Evolutionary conservation across 768 basidiomycete genomes (phyloP).

Genomic region (Sarcodon aspratus): DNA sequence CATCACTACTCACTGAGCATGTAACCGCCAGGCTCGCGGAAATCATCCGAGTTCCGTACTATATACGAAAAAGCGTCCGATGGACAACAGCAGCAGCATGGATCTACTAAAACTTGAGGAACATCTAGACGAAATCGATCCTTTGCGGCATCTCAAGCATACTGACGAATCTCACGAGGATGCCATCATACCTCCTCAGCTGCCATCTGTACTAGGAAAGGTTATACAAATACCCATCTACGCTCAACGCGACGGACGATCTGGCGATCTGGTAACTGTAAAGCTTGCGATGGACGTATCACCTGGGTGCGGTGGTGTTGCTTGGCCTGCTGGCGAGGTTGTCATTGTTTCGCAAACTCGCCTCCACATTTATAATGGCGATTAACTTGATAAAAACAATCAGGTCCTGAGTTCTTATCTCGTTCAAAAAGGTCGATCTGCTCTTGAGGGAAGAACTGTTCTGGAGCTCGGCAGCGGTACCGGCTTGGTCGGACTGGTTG

Average conservation of each 20-base stretch:
- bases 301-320: conserved; percentile 85
- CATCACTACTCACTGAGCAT: no score
- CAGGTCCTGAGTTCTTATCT: conserved; percentile 78
- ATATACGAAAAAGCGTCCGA: no score
- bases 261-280: conserved; percentile 23
- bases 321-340: conserved; percentile 91
- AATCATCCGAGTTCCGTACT: no score
- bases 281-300: conserved; percentile 62
- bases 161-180: conserved; percentile 20
- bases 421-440: conserved; percentile 35
- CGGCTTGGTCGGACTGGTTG: conserved; percentile 83
- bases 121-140: conserved; percentile 40
- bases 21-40: no score
- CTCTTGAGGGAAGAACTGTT: conserved; percentile 43
- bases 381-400: background rate
- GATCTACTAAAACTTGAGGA: conserved; percentile 38
- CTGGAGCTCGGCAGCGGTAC: conserved; percentile 89
- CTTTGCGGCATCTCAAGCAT: conserved; percentile 48
- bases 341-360: conserved; percentile 7
- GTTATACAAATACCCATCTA: conserved; percentile 30
- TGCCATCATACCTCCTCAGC: conserved; percentile 40
- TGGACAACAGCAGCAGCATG: conserved; percentile 1
- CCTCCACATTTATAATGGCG: background rate
- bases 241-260: conserved; percentile 22
- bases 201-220: conserved; percentile 26